phyloP scores from a whole-genome alignment of 78 protist genomes.

The Tieghemostelium lacteum region DNA sequence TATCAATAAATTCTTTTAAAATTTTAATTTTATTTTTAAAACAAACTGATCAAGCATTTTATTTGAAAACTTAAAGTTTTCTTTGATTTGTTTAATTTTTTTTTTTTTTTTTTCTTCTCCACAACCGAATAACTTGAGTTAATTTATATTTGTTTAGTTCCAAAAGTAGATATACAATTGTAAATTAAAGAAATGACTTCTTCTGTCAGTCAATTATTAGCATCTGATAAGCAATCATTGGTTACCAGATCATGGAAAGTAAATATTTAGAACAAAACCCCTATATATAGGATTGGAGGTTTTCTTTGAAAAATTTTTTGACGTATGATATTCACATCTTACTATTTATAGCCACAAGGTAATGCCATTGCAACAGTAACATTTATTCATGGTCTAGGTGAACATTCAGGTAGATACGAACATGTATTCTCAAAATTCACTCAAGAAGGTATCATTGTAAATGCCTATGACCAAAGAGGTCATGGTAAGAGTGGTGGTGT shows the following conservation, averaged over 20 bases:
- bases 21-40: no score
- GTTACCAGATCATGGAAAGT: slow-evolving; percentile 33
- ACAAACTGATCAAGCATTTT: no score
- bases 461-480: slow-evolving; percentile 76
- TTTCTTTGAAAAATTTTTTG: background rate
- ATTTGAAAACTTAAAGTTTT: no score
- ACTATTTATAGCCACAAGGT: slow-evolving; percentile 16
- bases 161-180: no score
- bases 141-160: no score
- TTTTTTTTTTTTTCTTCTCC: no score
- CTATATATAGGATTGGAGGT: background rate
- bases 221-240: slow-evolving; percentile 47
- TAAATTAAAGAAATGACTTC: slow-evolving; percentile 22
- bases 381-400: slow-evolving; percentile 64
- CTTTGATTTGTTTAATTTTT: no score
- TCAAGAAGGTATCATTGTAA: slow-evolving; percentile 38
- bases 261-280: background rate
- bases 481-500: slow-evolving; percentile 54
- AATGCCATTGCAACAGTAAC: slow-evolving; percentile 41
- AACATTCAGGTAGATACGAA: slow-evolving; percentile 67
- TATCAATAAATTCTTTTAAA: no score
- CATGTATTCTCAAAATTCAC: slow-evolving; percentile 58
- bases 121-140: no score
- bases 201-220: slow-evolving; percentile 30
- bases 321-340: background rate